A percentile compares a stretch with the other conserved stretches of the same genome.
Conservation (phyloP, 192 early-diverging fungal species). For the Dispira simplex region DNA sequence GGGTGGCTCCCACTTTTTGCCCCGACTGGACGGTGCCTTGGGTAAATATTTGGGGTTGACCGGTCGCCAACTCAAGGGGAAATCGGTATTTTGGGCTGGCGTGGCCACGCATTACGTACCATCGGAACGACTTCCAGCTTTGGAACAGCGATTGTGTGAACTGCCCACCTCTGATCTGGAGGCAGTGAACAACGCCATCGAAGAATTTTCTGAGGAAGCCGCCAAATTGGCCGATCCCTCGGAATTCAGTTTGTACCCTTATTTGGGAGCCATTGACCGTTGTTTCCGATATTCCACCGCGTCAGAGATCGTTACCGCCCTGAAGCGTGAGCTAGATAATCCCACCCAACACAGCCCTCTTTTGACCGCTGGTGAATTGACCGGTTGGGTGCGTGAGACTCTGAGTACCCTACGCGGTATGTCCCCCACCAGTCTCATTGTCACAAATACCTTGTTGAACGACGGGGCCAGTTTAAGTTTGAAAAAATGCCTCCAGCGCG, state of each 20-base stretch:
- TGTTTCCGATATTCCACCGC: slow-evolving; percentile 73
- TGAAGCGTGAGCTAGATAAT: slow-evolving; percentile 44
- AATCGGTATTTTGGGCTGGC: slow-evolving; percentile 81
- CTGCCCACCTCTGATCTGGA: slow-evolving; percentile 58
- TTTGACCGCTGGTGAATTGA: slow-evolving; percentile 11
- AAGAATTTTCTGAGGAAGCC: slow-evolving; percentile 52
- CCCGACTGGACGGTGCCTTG: slow-evolving; percentile 85
- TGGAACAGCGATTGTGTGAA: slow-evolving; percentile 70
- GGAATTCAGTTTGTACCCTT: slow-evolving; percentile 18
- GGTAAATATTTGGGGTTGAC: slow-evolving; percentile 89
- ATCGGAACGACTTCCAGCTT: slow-evolving; percentile 55
- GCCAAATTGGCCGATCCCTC: slow-evolving; percentile 12
- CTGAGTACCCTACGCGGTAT: slow-evolving; percentile 40
- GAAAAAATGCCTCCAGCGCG: slow-evolving; percentile 70
- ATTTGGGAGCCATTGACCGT: slow-evolving; percentile 60
- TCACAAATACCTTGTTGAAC: slow-evolving; percentile 73
- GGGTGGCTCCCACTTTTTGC: slow-evolving; percentile 86
- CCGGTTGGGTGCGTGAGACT: slow-evolving; percentile 54
- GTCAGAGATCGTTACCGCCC: slow-evolving; percentile 67
- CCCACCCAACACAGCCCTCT: not conserved
- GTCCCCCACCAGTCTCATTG: slow-evolving; percentile 81
- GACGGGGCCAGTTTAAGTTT: slow-evolving; percentile 49
- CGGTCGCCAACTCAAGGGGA: slow-evolving; percentile 56
- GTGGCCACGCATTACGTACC: slow-evolving; percentile 96
- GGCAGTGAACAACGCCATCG: slow-evolving; percentile 71